These are phyloP conservation scores for Nymphaea thermarum DNA, from an alignment of 164 flowering plant species.

Conservation along the genomic window DNA sequence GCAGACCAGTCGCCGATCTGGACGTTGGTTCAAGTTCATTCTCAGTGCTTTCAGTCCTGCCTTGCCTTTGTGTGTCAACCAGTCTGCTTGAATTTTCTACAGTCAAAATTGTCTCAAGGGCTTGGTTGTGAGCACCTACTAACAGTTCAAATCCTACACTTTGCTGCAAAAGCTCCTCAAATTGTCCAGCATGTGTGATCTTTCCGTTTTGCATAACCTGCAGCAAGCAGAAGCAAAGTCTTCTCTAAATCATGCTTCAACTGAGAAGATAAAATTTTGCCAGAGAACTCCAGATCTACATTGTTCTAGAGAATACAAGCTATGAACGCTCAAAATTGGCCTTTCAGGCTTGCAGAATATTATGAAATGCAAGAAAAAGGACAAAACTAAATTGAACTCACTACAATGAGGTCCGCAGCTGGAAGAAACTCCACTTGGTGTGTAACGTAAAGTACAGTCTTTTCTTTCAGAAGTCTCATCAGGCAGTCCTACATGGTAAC, in stretches of 20 bases:
- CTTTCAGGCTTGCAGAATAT: neutral
- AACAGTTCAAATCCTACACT: constrained; percentile 75
- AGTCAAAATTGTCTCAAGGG: constrained; percentile 57
- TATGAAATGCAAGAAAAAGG: neutral
- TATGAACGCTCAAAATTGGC: neutral
- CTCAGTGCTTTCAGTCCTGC: constrained; percentile 11
- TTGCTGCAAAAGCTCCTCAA: constrained; percentile 61
- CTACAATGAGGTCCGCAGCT: constrained; percentile 93
- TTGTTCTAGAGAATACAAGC: neutral
- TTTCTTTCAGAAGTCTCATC: constrained; percentile 75
- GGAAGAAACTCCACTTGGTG: constrained; percentile 99
- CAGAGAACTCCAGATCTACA: constrained; percentile 7
- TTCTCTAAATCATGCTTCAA: too few relatives aligned
- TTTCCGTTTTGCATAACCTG: constrained; percentile 95
- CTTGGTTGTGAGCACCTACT: constrained; percentile 88
- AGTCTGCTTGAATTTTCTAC: constrained; percentile 45
- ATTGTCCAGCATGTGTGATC: constrained; percentile 73
- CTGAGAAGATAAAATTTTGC: too few relatives aligned
- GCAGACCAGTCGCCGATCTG: neutral
- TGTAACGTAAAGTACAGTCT: constrained; percentile 78
- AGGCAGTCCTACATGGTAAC: constrained; percentile 58
- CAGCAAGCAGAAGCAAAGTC: neutral
- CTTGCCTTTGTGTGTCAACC: constrained; percentile 1
- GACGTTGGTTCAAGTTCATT: constrained; percentile 13
- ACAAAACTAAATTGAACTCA: constrained; percentile 11